These are phyloP conservation scores for Saksenaea oblongispora DNA, from an alignment of 371 early-diverging fungal species.

Conservation along the genomic window DNA sequence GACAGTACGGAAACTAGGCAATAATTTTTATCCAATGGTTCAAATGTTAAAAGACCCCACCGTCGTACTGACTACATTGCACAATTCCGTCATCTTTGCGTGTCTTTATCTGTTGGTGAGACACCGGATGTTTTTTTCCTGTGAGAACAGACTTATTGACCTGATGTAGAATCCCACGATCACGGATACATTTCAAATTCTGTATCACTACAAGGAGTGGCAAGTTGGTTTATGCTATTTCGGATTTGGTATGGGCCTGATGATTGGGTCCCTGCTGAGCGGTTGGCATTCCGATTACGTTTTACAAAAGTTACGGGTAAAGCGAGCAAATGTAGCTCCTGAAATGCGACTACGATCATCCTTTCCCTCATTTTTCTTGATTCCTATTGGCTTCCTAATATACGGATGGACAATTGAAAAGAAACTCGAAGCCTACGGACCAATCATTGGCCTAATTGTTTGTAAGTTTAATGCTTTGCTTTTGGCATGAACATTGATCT, in stretches of 20 bases:
- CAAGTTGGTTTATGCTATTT: slow-evolving; percentile 50
- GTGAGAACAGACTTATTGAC: not conserved
- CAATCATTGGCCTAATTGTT: slow-evolving; percentile 37
- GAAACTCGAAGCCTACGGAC: slow-evolving; percentile 19
- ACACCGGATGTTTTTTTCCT: not conserved
- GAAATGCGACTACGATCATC: slow-evolving; percentile 48
- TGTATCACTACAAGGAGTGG: slow-evolving; percentile 35
- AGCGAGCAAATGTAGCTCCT: slow-evolving; percentile 20
- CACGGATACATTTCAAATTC: slow-evolving; percentile 33
- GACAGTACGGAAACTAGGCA: not conserved
- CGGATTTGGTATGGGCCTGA: slow-evolving; percentile 46
- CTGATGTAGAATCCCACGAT: slow-evolving; percentile 38
- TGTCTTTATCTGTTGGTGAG: slow-evolving; percentile 30
- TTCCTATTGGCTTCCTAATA: slow-evolving; percentile 38
- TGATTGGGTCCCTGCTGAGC: slow-evolving; percentile 46
- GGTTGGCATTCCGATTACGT: slow-evolving; percentile 51
- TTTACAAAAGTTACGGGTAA: slow-evolving; percentile 25
- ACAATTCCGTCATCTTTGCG: slow-evolving; percentile 32
- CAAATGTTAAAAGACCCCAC: slow-evolving; percentile 26
- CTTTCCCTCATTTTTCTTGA: slow-evolving; percentile 31
- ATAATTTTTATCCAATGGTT: slow-evolving; percentile 15
- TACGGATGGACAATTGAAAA: slow-evolving; percentile 44
- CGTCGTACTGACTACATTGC: slow-evolving; percentile 24
- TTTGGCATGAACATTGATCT: not conserved
- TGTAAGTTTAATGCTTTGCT: slow-evolving; percentile 14